Conservation (phyloP, 345 rosid genomes). For the Linum usitatissimum region DNA sequence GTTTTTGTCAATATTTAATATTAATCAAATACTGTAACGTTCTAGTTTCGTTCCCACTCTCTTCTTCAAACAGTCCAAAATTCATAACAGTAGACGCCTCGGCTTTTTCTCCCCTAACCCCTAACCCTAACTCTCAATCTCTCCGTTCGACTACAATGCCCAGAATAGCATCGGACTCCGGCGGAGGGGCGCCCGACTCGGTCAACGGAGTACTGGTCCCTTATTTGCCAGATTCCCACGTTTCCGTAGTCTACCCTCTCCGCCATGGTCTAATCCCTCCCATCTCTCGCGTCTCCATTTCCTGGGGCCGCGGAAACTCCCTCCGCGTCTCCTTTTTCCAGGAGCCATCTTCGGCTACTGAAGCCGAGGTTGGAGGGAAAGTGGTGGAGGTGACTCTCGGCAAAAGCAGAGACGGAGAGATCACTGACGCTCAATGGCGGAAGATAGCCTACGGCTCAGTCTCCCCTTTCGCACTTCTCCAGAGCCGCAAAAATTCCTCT, state of each 20-base stretch:
- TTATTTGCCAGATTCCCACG: slow-evolving; percentile 18
- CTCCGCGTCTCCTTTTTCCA: slow-evolving; percentile 62
- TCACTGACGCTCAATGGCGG: slow-evolving; percentile 62
- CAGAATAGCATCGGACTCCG: slow-evolving; percentile 17
- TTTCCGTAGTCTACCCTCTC: slow-evolving; percentile 43
- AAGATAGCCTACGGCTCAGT: slow-evolving; percentile 76
- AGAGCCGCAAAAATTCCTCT: slow-evolving; percentile 60
- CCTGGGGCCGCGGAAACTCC: slow-evolving; percentile 77
- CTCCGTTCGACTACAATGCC: slow-evolving; percentile 30
- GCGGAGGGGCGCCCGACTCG: slow-evolving; percentile 20
- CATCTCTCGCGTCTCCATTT: slow-evolving; percentile 58
- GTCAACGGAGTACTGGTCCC: slow-evolving; percentile 37
- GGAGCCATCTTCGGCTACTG: slow-evolving; percentile 16
- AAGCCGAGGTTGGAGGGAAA: slow-evolving; percentile 40
- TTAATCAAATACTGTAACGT: too few relatives aligned
- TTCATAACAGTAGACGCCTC: slow-evolving; percentile 1
- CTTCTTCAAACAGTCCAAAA: not conserved
- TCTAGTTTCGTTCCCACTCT: not conserved
- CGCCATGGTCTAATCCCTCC: slow-evolving; percentile 56
- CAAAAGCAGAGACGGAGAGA: slow-evolving; percentile 44
- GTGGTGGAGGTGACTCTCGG: slow-evolving; percentile 59
- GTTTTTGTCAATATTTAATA: too few relatives aligned
- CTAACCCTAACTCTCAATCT: slow-evolving; percentile 24
- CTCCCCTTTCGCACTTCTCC: slow-evolving; percentile 79
- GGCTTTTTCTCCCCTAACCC: slow-evolving; percentile 21